phyloP scores from a whole-genome alignment of 805 yeast species.

The Metschnikowia kunwiensis region DNA sequence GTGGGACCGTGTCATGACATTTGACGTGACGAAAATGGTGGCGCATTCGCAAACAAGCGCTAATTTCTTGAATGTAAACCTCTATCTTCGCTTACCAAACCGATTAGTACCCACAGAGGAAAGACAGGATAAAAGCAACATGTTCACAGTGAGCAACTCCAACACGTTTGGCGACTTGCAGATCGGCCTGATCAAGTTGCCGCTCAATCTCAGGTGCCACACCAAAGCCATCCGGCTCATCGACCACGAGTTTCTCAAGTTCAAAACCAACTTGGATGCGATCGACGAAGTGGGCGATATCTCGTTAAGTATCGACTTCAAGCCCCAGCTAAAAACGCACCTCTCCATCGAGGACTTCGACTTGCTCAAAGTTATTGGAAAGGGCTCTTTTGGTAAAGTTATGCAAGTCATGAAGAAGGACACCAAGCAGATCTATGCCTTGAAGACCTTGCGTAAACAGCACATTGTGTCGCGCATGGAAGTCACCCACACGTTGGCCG shows the following conservation, averaged over 20 bases:
- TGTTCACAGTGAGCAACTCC: slow-evolving; percentile 34
- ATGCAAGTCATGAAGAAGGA: slow-evolving; percentile 98
- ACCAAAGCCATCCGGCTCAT: slow-evolving; percentile 52
- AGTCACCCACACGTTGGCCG: slow-evolving; percentile 94
- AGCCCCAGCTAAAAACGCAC: slow-evolving; percentile 58
- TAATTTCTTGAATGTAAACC: slow-evolving; percentile 62
- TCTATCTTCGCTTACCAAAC: slow-evolving; percentile 76
- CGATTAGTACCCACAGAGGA: slow-evolving; percentile 48
- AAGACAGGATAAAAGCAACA: slow-evolving; percentile 24
- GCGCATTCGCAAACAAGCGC: slow-evolving; percentile 40
- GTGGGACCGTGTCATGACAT: slow-evolving; percentile 87
- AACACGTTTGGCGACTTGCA: slow-evolving; percentile 62
- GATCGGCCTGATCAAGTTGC: slow-evolving; percentile 67
- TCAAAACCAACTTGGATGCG: slow-evolving; percentile 41
- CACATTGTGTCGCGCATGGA: slow-evolving; percentile 93
- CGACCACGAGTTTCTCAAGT: slow-evolving; percentile 52
- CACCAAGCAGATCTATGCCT: slow-evolving; percentile 90
- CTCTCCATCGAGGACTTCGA: slow-evolving; percentile 90
- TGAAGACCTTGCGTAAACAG: slow-evolving; percentile 89
- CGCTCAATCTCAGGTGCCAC: slow-evolving; percentile 53
- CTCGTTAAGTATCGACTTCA: slow-evolving; percentile 64
- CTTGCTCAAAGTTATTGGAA: slow-evolving; percentile 90
- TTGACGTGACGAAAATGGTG: slow-evolving; percentile 63
- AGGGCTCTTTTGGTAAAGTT: slow-evolving; percentile 97
- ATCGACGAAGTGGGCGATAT: slow-evolving; percentile 48